A percentile compares a stretch with the other conserved stretches of the same genome.
phyloP scores from a whole-genome alignment of 2,329 filamentous ascomycete genomes.

The Alternaria sp. region DNA sequence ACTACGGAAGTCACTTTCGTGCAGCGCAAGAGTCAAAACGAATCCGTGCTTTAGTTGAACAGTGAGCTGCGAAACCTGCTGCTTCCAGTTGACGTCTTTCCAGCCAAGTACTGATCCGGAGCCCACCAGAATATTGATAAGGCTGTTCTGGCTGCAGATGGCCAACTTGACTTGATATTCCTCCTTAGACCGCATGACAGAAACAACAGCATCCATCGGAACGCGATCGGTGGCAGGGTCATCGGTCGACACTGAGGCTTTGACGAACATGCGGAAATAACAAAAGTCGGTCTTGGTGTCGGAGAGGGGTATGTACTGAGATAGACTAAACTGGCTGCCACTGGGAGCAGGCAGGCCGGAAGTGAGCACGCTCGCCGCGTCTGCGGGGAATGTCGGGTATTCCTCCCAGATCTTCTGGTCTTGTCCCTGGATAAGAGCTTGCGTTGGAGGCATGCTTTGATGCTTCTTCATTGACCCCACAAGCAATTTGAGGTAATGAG shows the following conservation, averaged over 20 bases:
- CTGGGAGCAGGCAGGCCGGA: constrained; percentile 46
- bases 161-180: constrained; percentile 74
- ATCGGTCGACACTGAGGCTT: constrained; percentile 75
- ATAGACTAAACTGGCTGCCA: constrained; percentile 58
- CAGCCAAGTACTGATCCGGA: constrained; percentile 72
- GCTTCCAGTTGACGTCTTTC: constrained; percentile 82
- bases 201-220: constrained; percentile 75
- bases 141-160: constrained; percentile 79
- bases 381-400: constrained; percentile 75
- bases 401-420: constrained; percentile 83
- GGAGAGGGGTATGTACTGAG: constrained; percentile 76
- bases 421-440: constrained; percentile 75
- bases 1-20: constrained; percentile 77
- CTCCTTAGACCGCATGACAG: constrained; percentile 72
- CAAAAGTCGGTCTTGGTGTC: constrained; percentile 77
- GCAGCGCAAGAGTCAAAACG: constrained; percentile 71
- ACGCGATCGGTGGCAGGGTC: constrained; percentile 70
- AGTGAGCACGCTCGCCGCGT: constrained; percentile 70
- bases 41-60: constrained; percentile 79
- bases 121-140: constrained; percentile 77
- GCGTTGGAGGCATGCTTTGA: constrained; percentile 70
- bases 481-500: constrained; percentile 73
- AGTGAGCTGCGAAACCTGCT: constrained; percentile 68
- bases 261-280: constrained; percentile 78
- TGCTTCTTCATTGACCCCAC: constrained; percentile 85